Evolutionary conservation across 306 rosid genomes (phyloP), one percentile per base, ranked within the genome.

Genomic region (Vigna unguiculata): DNA sequence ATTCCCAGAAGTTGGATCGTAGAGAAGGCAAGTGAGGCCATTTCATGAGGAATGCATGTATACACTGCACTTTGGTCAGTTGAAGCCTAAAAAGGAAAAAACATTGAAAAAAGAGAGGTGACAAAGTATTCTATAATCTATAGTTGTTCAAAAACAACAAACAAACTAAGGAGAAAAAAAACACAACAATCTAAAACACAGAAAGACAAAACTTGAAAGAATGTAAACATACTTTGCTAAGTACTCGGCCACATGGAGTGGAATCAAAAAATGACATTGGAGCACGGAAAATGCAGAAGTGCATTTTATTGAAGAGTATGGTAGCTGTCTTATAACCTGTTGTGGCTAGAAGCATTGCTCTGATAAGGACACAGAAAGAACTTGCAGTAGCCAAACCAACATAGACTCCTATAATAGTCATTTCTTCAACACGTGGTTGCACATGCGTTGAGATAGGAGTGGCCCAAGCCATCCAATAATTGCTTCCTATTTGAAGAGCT

Each of bases 401-500:
- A 62, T 86, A 94, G 40, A 94, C 91, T 17, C 9, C 34, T 64
- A 90, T 78, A 40, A 91, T 93, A 32, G 52, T 87, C 20, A 82
- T 79, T 69, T 80, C 80, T 25, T 25, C 57, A 41, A 86, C 92
- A 5, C 86, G 78, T 52, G 91, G 84, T 30, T 86, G 82, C 64
- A 72, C 76, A 17, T 88, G 97, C 32, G 74, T 48, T 16, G 97
- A 91, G 64, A 80, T 77, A 2, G 97, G 96, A 84, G 90, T 85
- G 30, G 96, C 97, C 97, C 93, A 94, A 61, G 95, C 91, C 91
- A 91, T 94, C 97, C 97, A 94, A 78, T 91, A 94, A 76, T 91
- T 89, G 85, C 97, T 91, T 79, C 90, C 97, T 73, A 94, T 90
- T 87, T 91, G 98, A 81, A 91, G 87, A 71, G 70, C 9, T 83